These are phyloP conservation scores for Protomyces lactucae-debilis DNA, from an alignment of 1,139 yeast genomes.

Conservation along the genomic window DNA sequence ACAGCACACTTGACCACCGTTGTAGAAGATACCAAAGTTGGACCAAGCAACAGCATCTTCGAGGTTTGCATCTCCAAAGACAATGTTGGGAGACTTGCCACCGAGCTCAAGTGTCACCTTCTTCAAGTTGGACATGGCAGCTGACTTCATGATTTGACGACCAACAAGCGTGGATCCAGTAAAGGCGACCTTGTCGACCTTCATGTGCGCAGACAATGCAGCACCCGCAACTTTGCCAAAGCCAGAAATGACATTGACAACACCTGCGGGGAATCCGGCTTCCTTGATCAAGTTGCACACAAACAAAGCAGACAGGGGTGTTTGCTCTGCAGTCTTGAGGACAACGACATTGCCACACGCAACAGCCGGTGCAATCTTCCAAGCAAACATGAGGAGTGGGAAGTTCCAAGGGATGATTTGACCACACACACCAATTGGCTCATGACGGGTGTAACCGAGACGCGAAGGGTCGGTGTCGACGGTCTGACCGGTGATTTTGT, in stretches of 20 bases:
- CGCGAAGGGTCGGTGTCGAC: constrained; percentile 56
- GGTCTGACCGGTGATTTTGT: constrained; percentile 68
- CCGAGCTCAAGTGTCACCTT: constrained; percentile 81
- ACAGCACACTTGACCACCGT: constrained; percentile 84
- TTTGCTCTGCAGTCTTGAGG: constrained; percentile 75
- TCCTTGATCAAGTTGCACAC: constrained; percentile 57
- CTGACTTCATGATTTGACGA: constrained; percentile 65
- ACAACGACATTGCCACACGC: constrained; percentile 79
- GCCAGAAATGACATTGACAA: constrained; percentile 68
- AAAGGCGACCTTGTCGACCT: constrained; percentile 72
- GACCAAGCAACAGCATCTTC: constrained; percentile 59
- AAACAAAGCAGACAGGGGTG: constrained; percentile 72
- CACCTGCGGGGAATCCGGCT: constrained; percentile 78
- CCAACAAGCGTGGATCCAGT: constrained; percentile 85
- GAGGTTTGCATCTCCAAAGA: constrained; percentile 68
- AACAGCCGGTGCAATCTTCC: constrained; percentile 83
- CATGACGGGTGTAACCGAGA: constrained; percentile 72
- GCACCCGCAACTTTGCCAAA: constrained; percentile 75
- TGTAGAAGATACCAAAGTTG: constrained; percentile 63
- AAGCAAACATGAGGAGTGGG: constrained; percentile 76
- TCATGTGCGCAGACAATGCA: constrained; percentile 63
- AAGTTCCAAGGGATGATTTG: constrained; percentile 85
- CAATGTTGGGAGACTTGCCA: constrained; percentile 79
- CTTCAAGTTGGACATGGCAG: constrained; percentile 65
- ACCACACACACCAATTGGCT: constrained; percentile 77